A percentile compares a stretch with the other conserved stretches of the same genome.
Conservation (phyloP, 192 early-diverging fungal genomes). For the Funneliformis geosporum region DNA sequence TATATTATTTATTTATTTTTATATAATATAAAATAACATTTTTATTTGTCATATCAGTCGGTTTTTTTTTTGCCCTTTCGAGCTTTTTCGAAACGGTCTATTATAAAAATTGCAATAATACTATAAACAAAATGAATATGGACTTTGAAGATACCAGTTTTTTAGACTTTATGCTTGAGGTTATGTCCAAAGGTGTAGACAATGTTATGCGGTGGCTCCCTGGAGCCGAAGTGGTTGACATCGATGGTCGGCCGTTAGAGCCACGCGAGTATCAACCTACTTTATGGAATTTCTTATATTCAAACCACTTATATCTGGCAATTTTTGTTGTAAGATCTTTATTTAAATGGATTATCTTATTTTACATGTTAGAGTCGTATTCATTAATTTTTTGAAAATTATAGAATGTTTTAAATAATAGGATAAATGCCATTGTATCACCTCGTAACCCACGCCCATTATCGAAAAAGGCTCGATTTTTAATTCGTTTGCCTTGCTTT, state of each 20-base stretch:
- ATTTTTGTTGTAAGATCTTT: slow-evolving; percentile 25
- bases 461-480: slow-evolving; percentile 42
- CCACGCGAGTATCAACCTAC: slow-evolving; percentile 23
- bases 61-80: not conserved
- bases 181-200: slow-evolving; percentile 6
- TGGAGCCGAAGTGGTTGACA: not conserved
- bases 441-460: slow-evolving; percentile 48
- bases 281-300: slow-evolving; percentile 33
- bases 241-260: slow-evolving; percentile 4
- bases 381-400: not conserved
- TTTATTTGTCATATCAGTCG: too few species aligned
- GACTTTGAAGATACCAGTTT: slow-evolving; percentile 9
- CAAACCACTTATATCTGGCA: slow-evolving; percentile 25
- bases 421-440: slow-evolving; percentile 52
- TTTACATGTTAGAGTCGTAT: not conserved
- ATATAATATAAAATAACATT: too few species aligned
- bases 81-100: not conserved
- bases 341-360: too few species aligned
- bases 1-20: too few species aligned
- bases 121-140: slow-evolving; percentile 1
- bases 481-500: slow-evolving; percentile 45
- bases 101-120: not conserved
- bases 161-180: slow-evolving; percentile 5
- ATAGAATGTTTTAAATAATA: slow-evolving; percentile 49
- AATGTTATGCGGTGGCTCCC: slow-evolving; percentile 10